These are phyloP conservation scores for Saccharomycopsis selenospora DNA, from an alignment of 805 yeast genomes.

Conservation along the genomic window DNA sequence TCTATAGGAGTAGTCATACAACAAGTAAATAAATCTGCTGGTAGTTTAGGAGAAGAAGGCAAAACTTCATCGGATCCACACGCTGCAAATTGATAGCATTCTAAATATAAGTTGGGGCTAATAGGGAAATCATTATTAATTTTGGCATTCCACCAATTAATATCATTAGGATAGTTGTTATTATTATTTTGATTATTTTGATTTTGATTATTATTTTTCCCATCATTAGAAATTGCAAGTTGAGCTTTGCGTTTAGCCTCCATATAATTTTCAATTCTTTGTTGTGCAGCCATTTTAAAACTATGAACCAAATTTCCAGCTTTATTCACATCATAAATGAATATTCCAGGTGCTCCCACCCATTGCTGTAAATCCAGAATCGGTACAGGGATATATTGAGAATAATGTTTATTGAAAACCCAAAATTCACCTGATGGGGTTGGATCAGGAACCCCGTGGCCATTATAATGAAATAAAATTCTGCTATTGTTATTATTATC, in stretches of 20 bases:
- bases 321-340: slow-evolving; percentile 88
- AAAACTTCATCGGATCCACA: slow-evolving; percentile 78
- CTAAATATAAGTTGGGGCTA: slow-evolving; percentile 41
- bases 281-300: slow-evolving; percentile 83
- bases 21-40: slow-evolving; percentile 93
- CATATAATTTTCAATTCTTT: slow-evolving; percentile 79
- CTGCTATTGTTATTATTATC: slow-evolving; percentile 41
- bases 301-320: slow-evolving; percentile 91
- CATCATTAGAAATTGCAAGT: not conserved
- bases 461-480: slow-evolving; percentile 89
- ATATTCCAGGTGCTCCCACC: slow-evolving; percentile 96
- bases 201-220: no score
- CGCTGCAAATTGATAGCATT: slow-evolving; percentile 90
- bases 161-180: not conserved
- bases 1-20: slow-evolving; percentile 95
- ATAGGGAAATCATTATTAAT: slow-evolving; percentile 18
- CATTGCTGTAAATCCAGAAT: slow-evolving; percentile 92
- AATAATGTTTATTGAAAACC: slow-evolving; percentile 96
- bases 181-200: no score
- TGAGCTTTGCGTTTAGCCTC: slow-evolving; percentile 28
- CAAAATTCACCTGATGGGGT: slow-evolving; percentile 95
- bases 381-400: slow-evolving; percentile 95
- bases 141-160: not conserved
- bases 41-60: slow-evolving; percentile 90
- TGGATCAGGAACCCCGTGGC: slow-evolving; percentile 98